Conservation (phyloP, 805 yeast genomes). For the Cyberlindnera saturnus region DNA sequence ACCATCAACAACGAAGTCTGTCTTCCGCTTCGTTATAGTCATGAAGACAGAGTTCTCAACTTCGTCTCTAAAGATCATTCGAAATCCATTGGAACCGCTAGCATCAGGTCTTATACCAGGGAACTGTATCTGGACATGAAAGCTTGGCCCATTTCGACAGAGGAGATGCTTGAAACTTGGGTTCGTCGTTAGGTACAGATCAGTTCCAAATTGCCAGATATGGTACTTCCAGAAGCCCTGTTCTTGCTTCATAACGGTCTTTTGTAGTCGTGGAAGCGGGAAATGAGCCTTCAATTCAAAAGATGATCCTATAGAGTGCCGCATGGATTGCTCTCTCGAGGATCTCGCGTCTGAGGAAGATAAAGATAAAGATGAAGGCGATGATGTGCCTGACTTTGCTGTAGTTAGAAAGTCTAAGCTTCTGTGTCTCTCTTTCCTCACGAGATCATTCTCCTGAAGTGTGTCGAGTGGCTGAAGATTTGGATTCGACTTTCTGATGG, state of each 20-base stretch:
- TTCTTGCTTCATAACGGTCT: not conserved
- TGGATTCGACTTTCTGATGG: slow-evolving; percentile 18
- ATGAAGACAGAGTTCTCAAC: slow-evolving; percentile 8
- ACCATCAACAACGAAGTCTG: slow-evolving; percentile 11
- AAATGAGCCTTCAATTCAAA: slow-evolving; percentile 1
- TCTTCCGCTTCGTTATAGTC: slow-evolving; percentile 12
- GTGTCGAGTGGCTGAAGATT: slow-evolving; percentile 19
- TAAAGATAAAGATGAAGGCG: not conserved
- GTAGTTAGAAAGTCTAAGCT: not conserved
- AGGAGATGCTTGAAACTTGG: slow-evolving; percentile 56
- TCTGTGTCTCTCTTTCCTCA: not conserved
- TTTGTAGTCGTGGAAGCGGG: not conserved
- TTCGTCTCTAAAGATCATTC: slow-evolving; percentile 24
- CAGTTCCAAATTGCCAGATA: slow-evolving; percentile 42
- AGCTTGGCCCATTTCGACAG: slow-evolving; percentile 59
- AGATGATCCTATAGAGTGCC: slow-evolving; percentile 11
- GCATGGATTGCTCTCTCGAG: not conserved
- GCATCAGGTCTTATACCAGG: slow-evolving; percentile 3
- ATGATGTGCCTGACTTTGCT: too few relatives aligned
- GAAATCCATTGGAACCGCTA: slow-evolving; percentile 25
- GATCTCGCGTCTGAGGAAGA: not conserved
- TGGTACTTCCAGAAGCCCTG: slow-evolving; percentile 46
- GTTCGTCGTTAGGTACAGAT: slow-evolving; percentile 58
- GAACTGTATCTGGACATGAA: slow-evolving; percentile 33
- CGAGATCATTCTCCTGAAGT: slow-evolving; percentile 2